phyloP scores from a whole-genome alignment of 257 asterid genomes.

The Ajuga chamaepitys region DNA sequence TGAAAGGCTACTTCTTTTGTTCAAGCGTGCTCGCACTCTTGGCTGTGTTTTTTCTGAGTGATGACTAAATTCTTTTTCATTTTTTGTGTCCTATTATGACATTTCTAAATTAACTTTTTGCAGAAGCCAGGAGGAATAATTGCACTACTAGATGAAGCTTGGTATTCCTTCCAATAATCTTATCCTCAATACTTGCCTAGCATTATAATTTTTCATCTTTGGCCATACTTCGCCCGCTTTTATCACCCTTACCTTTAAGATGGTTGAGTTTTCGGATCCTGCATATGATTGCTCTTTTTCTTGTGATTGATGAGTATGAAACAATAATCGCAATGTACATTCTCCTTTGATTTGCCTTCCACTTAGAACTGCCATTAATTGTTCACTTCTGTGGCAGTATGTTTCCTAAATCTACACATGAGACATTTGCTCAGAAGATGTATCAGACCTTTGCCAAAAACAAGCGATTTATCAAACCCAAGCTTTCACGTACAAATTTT shows the following conservation, averaged over 20 bases:
- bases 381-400: constrained; percentile 46
- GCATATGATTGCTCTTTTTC: background rate
- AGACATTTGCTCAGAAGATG: constrained; percentile 87
- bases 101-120: constrained; percentile 14
- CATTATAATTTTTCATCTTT: background rate
- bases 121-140: constrained; percentile 96
- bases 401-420: constrained; percentile 92
- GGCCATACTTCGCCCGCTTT: background rate
- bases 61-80: background rate
- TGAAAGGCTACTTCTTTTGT: background rate
- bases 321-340: background rate
- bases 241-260: background rate
- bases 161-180: constrained; percentile 36
- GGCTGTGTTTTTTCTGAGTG: background rate
- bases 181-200: constrained; percentile 8
- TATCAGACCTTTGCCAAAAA: constrained; percentile 76
- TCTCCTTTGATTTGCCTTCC: background rate
- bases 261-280: background rate
- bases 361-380: constrained; percentile 8
- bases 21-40: background rate
- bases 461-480: constrained; percentile 84
- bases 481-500: constrained; percentile 85
- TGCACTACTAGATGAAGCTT: constrained; percentile 83
- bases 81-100: constrained; percentile 6
- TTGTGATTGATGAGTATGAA: background rate